phyloP scores from a whole-genome alignment of 2,329 filamentous ascomycete species.

The Epichloe baconii region DNA sequence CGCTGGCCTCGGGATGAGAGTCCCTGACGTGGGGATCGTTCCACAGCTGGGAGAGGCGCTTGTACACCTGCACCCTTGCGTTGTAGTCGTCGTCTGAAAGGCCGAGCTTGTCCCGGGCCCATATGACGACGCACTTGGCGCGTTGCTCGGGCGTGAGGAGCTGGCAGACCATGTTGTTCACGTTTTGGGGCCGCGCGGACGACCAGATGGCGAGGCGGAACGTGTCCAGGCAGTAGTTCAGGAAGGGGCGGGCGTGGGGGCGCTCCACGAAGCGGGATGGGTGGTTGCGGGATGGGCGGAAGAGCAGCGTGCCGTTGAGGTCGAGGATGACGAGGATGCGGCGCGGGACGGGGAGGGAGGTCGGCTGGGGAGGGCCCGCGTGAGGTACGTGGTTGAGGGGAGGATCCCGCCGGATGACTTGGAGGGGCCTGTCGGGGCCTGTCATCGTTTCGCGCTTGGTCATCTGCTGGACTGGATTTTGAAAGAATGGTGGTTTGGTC shows the following conservation, averaged over 20 bases:
- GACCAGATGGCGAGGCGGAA: constrained; percentile 87
- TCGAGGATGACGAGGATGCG: constrained; percentile 76
- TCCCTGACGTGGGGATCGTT: constrained; percentile 27
- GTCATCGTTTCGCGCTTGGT: no score
- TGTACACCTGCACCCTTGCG: constrained; percentile 73
- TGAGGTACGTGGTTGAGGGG: constrained; percentile 52
- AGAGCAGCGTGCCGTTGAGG: constrained; percentile 81
- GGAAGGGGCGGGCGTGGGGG: constrained; percentile 50
- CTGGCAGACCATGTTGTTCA: constrained; percentile 50
- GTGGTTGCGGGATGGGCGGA: constrained; percentile 43
- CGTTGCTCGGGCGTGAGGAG: constrained; percentile 46
- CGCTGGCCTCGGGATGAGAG: constrained; percentile 29
- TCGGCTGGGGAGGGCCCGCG: constrained; percentile 33
- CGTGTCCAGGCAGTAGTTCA: constrained; percentile 58
- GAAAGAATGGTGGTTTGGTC: no score
- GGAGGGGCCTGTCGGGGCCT: constrained; percentile 15
- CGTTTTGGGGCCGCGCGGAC: constrained; percentile 64
- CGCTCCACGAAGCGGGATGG: constrained; percentile 48
- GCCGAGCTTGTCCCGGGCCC: constrained; percentile 66
- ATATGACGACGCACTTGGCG: constrained; percentile 50
- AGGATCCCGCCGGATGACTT: constrained; percentile 45
- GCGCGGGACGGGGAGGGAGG: constrained; percentile 32
- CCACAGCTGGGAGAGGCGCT: constrained; percentile 69
- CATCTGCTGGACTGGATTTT: background rate
- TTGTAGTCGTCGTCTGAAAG: constrained; percentile 53